These are phyloP conservation scores for Conidiobolus incongruus DNA, from an alignment of 371 early-diverging fungal species.

Conservation along the genomic window DNA sequence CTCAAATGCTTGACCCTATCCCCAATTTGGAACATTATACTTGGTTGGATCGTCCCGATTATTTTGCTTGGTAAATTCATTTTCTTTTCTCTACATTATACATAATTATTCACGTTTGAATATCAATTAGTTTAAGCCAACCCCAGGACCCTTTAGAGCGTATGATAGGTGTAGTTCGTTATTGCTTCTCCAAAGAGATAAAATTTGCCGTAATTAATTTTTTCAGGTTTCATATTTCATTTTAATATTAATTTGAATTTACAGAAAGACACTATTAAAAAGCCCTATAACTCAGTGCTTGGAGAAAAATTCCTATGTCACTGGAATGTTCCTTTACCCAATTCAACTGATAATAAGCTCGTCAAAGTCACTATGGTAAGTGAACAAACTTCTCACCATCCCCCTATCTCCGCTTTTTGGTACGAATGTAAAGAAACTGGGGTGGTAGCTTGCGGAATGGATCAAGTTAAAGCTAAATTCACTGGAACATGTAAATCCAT, in stretches of 20 bases:
- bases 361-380: slow-evolving; percentile 19
- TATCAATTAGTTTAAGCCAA: slow-evolving; percentile 20
- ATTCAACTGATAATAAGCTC: not conserved
- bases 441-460: slow-evolving; percentile 19
- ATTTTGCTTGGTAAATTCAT: slow-evolving; percentile 21
- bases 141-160: slow-evolving; percentile 32
- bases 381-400: slow-evolving; percentile 34
- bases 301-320: slow-evolving; percentile 31
- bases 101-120: too few species aligned
- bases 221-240: too few species aligned
- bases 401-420: slow-evolving; percentile 29
- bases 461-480: slow-evolving; percentile 29
- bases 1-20: slow-evolving; percentile 36
- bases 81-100: not conserved
- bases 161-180: slow-evolving; percentile 31
- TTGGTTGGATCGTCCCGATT: slow-evolving; percentile 45
- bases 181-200: slow-evolving; percentile 42
- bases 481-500: slow-evolving; percentile 17
- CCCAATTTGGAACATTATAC: slow-evolving; percentile 52
- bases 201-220: slow-evolving; percentile 19
- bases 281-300: slow-evolving; percentile 32
- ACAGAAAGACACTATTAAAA: slow-evolving; percentile 14
- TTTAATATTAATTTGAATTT: not conserved
- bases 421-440: slow-evolving; percentile 23
- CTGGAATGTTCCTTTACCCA: slow-evolving; percentile 18